Conservation (phyloP, 495 filamentous ascomycete genomes). For the Delitschia confertaspora region DNA sequence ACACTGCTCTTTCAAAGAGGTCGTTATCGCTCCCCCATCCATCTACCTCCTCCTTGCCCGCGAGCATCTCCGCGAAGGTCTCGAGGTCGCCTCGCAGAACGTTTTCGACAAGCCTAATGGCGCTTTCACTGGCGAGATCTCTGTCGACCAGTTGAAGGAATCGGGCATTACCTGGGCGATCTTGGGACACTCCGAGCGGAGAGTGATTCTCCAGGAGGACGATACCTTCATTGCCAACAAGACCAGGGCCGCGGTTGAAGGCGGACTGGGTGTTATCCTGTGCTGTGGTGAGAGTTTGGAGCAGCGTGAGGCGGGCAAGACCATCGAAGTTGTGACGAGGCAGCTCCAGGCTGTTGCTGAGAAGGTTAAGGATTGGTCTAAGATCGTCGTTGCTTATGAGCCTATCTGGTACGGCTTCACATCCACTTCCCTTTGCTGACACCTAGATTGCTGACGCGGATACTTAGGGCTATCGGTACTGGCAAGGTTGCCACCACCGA, state of each 20-base stretch:
- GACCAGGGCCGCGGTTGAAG: conserved; percentile 81
- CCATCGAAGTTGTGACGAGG: conserved; percentile 75
- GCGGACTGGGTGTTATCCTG: conserved; percentile 82
- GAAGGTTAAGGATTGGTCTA: conserved; percentile 72
- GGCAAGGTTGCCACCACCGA: conserved; percentile 91
- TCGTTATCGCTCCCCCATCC: conserved; percentile 83
- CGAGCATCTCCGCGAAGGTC: conserved; percentile 55
- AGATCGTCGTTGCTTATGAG: conserved; percentile 96
- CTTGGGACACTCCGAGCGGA: conserved; percentile 87
- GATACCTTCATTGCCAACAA: conserved; percentile 81
- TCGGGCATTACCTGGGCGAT: conserved; percentile 79
- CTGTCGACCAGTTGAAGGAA: conserved; percentile 80
- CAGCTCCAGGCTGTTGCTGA: conserved; percentile 45
- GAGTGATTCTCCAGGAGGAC: conserved; percentile 74
- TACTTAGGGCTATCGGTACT: conserved; percentile 74
- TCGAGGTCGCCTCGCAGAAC: conserved; percentile 87
- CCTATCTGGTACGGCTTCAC: conserved; percentile 65
- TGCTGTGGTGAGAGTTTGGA: conserved; percentile 93
- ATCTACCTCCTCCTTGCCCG: conserved; percentile 83
- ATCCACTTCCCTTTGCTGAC: not conserved
- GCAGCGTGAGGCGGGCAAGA: conserved; percentile 80
- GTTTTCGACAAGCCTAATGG: conserved; percentile 95
- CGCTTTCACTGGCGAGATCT: conserved; percentile 95
- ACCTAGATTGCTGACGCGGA: conserved; percentile 1
- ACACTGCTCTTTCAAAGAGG: conserved; percentile 48